These are phyloP conservation scores for Fusarium setosum DNA, from an alignment of 2,329 filamentous ascomycete genomes.

Conservation along the genomic window DNA sequence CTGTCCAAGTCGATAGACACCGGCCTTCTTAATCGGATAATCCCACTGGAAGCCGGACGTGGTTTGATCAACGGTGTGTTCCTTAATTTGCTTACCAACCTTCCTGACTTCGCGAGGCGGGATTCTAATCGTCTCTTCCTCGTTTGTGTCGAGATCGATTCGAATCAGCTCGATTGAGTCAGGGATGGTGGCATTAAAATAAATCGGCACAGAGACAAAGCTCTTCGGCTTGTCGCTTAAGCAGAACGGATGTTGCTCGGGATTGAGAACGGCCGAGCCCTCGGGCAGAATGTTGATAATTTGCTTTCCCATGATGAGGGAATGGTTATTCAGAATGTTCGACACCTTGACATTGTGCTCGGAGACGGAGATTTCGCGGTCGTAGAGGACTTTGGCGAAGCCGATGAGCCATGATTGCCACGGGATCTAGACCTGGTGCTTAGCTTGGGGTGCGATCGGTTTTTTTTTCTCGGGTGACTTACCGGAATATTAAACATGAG, in stretches of 20 bases:
- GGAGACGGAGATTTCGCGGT: slow-evolving; percentile 92
- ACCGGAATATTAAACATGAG: slow-evolving; percentile 93
- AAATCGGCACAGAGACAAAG: slow-evolving; percentile 79
- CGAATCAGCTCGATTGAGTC: slow-evolving; percentile 90
- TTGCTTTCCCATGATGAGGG: slow-evolving; percentile 93
- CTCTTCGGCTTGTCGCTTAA: slow-evolving; percentile 72
- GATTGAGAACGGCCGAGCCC: slow-evolving; percentile 92
- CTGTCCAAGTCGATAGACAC: slow-evolving; percentile 85
- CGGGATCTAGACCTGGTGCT: slow-evolving; percentile 66
- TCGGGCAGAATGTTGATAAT: slow-evolving; percentile 98
- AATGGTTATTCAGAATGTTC: slow-evolving; percentile 89
- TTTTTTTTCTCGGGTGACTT: slow-evolving; percentile 44
- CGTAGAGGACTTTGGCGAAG: slow-evolving; percentile 84
- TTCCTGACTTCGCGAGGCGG: slow-evolving; percentile 78
- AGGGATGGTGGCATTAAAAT: slow-evolving; percentile 93
- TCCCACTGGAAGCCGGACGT: slow-evolving; percentile 74
- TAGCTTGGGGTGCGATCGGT: slow-evolving; percentile 6
- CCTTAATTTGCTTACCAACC: slow-evolving; percentile 75
- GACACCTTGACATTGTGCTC: slow-evolving; percentile 91
- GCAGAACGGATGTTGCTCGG: slow-evolving; percentile 83
- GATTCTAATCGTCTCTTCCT: slow-evolving; percentile 84
- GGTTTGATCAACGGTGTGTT: slow-evolving; percentile 72
- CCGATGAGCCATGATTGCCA: slow-evolving; percentile 78
- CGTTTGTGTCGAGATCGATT: slow-evolving; percentile 83
- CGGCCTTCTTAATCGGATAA: slow-evolving; percentile 84